Conservation (phyloP, 129 eudicot species). For the Sambucus nigra region DNA sequence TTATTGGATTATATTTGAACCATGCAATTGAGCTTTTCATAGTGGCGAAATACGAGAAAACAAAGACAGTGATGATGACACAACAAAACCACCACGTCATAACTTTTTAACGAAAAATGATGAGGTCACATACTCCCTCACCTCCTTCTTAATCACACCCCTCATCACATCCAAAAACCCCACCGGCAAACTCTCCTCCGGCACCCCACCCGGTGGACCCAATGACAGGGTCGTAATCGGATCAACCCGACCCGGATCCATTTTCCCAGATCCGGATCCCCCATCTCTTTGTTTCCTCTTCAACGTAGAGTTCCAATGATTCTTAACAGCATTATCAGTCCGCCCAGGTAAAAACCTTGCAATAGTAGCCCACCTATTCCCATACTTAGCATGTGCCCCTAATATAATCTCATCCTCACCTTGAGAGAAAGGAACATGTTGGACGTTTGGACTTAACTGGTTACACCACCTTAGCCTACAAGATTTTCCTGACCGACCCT, state of each 20-base stretch:
- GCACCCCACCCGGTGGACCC: constrained; percentile 52
- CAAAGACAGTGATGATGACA: too few relatives aligned
- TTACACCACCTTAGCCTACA: constrained; percentile 41
- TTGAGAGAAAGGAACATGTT: constrained; percentile 33
- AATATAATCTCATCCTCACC: constrained; percentile 26
- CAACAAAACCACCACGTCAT: too few relatives aligned
- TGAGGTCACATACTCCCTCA: constrained; percentile 34
- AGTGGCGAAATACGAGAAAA: too few relatives aligned
- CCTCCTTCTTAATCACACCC: constrained; percentile 40
- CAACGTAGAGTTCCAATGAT: constrained; percentile 69
- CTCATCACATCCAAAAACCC: constrained; percentile 44
- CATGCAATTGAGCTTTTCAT: too few relatives aligned
- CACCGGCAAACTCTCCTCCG: constrained; percentile 21
- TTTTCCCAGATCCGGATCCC: constrained; percentile 25
- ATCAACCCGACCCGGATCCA: constrained; percentile 18
- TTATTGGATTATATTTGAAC: too few relatives aligned
- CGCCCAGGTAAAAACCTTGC: constrained; percentile 32
- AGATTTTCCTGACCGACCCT: constrained; percentile 39
- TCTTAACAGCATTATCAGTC: constrained; percentile 49
- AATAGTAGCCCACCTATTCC: constrained; percentile 39
- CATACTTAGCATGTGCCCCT: constrained; percentile 30
- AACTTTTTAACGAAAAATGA: constrained; percentile 24
- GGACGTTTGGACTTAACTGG: constrained; percentile 32
- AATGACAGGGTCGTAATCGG: constrained; percentile 53
- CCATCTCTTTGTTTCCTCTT: constrained; percentile 27